phyloP scores from a whole-genome alignment of 805 yeast species.

The Ogataea salicorniae region DNA sequence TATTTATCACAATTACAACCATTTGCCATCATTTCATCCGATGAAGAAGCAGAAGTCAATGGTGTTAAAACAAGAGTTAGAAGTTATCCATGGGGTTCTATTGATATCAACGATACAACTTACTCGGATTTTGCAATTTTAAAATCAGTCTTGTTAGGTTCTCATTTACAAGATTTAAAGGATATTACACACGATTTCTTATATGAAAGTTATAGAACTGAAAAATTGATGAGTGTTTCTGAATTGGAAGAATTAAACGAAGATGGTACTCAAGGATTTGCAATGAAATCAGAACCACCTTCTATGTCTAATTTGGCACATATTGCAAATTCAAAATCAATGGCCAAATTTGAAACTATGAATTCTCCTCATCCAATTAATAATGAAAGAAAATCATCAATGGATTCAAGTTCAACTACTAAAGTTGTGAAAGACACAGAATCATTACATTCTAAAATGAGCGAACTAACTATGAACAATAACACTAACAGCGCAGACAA shows the following conservation, averaged over 20 bases:
- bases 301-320: constrained; percentile 63
- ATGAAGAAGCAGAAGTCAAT: constrained; percentile 45
- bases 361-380: constrained; percentile 3
- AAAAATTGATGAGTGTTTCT: constrained; percentile 50
- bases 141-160: constrained; percentile 51
- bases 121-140: constrained; percentile 50
- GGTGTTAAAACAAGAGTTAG: constrained; percentile 55
- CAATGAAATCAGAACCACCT: constrained; percentile 36
- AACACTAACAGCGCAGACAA: neutral
- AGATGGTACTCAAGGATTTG: constrained; percentile 9
- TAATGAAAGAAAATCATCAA: constrained; percentile 5
- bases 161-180: constrained; percentile 59
- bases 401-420: constrained; percentile 8
- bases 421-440: constrained; percentile 12
- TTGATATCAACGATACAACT: constrained; percentile 49
- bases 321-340: constrained; percentile 32
- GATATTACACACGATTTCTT: constrained; percentile 62
- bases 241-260: constrained; percentile 33
- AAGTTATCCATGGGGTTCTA: constrained; percentile 72
- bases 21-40: constrained; percentile 67
- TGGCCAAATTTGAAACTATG: constrained; percentile 20
- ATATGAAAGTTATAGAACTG: constrained; percentile 63
- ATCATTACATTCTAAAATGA: constrained; percentile 11
- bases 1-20: constrained; percentile 63
- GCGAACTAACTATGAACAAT: constrained; percentile 6